Conservation (phyloP, 2,329 filamentous ascomycete genomes). For the Knoxdaviesia capensis region DNA sequence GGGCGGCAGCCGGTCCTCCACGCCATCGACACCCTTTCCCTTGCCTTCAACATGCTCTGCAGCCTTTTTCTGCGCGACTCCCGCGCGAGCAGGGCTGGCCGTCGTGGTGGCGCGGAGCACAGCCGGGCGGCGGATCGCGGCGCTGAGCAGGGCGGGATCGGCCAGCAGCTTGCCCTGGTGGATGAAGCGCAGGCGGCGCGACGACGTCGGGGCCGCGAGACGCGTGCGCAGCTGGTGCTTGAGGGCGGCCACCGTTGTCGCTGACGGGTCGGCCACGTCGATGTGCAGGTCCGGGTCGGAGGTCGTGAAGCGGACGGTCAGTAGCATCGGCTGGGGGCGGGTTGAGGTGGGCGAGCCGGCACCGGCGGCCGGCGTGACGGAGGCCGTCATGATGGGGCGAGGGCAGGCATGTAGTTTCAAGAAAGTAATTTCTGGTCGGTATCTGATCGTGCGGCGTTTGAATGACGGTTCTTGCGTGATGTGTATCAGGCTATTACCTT, state of each 20-base stretch:
- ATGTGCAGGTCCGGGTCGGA: constrained; percentile 68
- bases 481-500: too few species aligned
- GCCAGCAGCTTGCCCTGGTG: constrained; percentile 72
- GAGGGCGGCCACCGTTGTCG: constrained; percentile 55
- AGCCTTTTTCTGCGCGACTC: constrained; percentile 5
- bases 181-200: constrained; percentile 68
- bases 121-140: constrained; percentile 45
- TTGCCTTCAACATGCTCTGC: constrained; percentile 24
- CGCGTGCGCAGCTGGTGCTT: constrained; percentile 64
- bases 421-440: not conserved
- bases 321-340: constrained; percentile 32
- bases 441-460: too few species aligned
- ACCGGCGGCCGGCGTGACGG: not conserved
- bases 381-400: constrained; percentile 4
- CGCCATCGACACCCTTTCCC: constrained; percentile 34
- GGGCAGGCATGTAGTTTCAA: not conserved
- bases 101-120: constrained; percentile 22
- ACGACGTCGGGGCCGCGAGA: constrained; percentile 39
- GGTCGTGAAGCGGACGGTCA: constrained; percentile 81
- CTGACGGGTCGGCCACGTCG: constrained; percentile 45
- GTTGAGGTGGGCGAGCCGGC: constrained; percentile 5
- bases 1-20: constrained; percentile 23
- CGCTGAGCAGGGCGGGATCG: constrained; percentile 47
- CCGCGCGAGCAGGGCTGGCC: constrained; percentile 3
- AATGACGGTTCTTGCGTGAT: too few species aligned